Evolutionary conservation across 2,329 filamentous ascomycete genomes (phyloP), one percentile per base, ranked within the genome.

Genomic region (Claviceps spartinae): DNA sequence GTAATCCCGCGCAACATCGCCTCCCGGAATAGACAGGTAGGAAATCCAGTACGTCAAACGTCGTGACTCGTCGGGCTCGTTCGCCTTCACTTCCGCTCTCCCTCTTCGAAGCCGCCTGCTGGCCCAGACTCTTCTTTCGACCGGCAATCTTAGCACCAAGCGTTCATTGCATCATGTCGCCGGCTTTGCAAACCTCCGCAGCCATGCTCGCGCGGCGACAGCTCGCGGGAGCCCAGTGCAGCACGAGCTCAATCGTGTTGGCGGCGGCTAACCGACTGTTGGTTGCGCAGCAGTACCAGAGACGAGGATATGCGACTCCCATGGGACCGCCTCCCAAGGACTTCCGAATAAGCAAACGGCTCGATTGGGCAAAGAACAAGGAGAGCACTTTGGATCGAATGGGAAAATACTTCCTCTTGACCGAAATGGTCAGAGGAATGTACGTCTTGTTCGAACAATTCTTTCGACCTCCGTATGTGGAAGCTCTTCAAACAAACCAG

Each of bases 401-500:
- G 57, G 89, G 87, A 61, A 93, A 90, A 68, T 97, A 89, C 77
- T 98, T 98, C 73, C 79, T 98, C 67, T 74, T 97, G 77, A 83
- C 86, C 51, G 93, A 98, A 78, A 93, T 97, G 85, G 79, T 88
- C 68, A 83, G 93, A 65, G 93, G 93, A 70, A 97, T 98, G 93
- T 98, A 96, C 67, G 83, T 98, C 60, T 82, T 93, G 70, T 68
- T 98, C 66, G 93, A 98, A 79, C 91, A 98, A 76, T 98, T 86
- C 80, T 97, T 98, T 77, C 79, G 93, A 70, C 88, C 91, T 72
- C 90, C 93, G 86, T 97, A 79, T 78, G 89, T 89, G 47, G 34
- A 48, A 24, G 38, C 26, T 43, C 0, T 22, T 11, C 8, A 11
- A 34, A 3, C 30, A 13, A 8, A 16, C 5, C 44, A 18, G 37